Evolutionary conservation across 345 rosid species (phyloP).

Genomic region (Clausena lansium): DNA sequence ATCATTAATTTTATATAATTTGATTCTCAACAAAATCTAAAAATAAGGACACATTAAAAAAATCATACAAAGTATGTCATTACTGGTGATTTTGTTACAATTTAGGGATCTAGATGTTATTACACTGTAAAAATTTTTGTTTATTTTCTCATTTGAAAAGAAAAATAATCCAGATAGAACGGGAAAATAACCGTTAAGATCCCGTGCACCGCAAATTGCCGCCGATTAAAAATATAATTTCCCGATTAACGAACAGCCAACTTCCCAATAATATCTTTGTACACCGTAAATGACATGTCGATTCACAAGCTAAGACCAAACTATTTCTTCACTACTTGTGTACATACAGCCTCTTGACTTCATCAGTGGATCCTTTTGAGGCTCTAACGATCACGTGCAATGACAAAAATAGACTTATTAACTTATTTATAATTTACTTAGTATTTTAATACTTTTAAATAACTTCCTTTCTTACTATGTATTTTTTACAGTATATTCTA

Average conservation of each 20-base stretch:
- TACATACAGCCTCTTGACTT: no score
- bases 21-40: no score
- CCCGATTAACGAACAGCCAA: background rate
- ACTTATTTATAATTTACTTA: fast-evolving
- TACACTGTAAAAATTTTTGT: no score
- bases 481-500: no score
- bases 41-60: no score
- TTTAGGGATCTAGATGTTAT: background rate
- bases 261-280: background rate
- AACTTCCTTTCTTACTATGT: no score
- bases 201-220: background rate
- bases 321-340: no score
- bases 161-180: background rate
- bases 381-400: no score
- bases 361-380: no score
- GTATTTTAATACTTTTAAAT: no score
- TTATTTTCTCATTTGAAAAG: background rate
- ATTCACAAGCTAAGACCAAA: background rate
- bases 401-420: no score
- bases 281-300: background rate
- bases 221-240: background rate
- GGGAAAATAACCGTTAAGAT: slow-evolving; percentile 1
- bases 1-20: no score
- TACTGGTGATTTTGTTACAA: background rate
- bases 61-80: background rate